Evolutionary conservation across 371 early-diverging fungal genomes (phyloP), one percentile per base, ranked within the genome.

Genomic region (Capillidium heterosporum): DNA sequence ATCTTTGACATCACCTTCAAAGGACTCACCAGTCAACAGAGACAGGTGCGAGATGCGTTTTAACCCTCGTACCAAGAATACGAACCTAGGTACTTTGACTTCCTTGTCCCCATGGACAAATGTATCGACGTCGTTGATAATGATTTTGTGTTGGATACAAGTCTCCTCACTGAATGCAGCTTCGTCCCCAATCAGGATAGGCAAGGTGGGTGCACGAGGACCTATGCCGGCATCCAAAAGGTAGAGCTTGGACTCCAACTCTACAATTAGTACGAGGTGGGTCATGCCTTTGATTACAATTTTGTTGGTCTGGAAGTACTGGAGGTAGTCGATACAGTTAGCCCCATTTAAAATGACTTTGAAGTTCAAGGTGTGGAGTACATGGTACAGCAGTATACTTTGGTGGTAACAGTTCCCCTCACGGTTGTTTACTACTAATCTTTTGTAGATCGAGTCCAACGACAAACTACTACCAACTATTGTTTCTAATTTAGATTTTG

Each of bases 401-500:
- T 56, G 44, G 23, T 56, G 42, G 19, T 41, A 56, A 32, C 56
- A 56, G 56, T 56, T 41, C 10, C 56, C 56, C 7, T 56, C 56
- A 13, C 56, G 40, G 13, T 29, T 21, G 2, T 56, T 19, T 17
- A 21, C 11, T 15, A 56, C 31, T 21, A 56, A 31, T 24, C 42
- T 56, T 19, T 56, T n/a, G 23, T 21, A 53, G 17, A 53, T 13
- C 35, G 35, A 35, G 35, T 35, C 13, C 13, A 35, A 35, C 4
- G 35, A 35, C 13, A 35, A 35, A 35, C 13, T 13, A 35, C 13
- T 13, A 7, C 13, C 35, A 35, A 35, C 35, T n/a, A n/a, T n/a
- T n/a, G n/a, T n/a, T n/a, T n/a, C n/a, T n/a, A n/a, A n/a, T n/a
- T n/a, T n/a, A n/a, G n/a, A n/a, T n/a, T n/a, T n/a, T n/a, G n/a